Conservation (phyloP, 306 rosid species). For the Prunus davidiana region DNA sequence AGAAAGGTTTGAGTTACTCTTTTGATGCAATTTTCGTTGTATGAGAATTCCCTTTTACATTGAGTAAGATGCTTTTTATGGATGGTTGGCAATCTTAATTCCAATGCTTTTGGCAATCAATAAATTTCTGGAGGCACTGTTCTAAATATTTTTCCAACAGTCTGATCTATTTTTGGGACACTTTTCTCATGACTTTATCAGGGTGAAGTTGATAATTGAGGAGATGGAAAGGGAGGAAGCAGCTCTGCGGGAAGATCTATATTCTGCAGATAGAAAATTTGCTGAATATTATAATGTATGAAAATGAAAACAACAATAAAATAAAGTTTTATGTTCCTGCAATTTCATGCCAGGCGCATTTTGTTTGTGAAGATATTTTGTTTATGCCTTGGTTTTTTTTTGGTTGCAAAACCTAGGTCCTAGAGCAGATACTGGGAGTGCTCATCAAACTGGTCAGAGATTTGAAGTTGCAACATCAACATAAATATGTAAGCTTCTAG, state of each 20-base stretch:
- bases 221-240: slow-evolving; percentile 97
- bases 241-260: slow-evolving; percentile 77
- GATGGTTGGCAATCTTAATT: background rate
- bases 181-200: slow-evolving; percentile 30
- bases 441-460: slow-evolving; percentile 94
- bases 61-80: background rate
- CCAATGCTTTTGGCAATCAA: background rate
- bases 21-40: background rate
- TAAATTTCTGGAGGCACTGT: background rate
- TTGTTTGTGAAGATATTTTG: slow-evolving; percentile 4
- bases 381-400: background rate
- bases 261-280: slow-evolving; percentile 90
- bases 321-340: background rate
- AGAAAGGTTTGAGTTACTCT: slow-evolving; percentile 63
- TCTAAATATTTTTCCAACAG: background rate
- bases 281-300: slow-evolving; percentile 90
- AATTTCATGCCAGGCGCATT: background rate
- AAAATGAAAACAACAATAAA: slow-evolving; percentile 5
- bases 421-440: slow-evolving; percentile 95
- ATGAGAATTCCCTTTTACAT: background rate
- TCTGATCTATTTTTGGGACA: background rate
- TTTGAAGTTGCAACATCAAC: slow-evolving; percentile 97
- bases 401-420: slow-evolving; percentile 54
- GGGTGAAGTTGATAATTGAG: slow-evolving; percentile 90
- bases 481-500: slow-evolving; percentile 66